Conservation (phyloP, 2,329 filamentous ascomycete genomes). For the Cercospora beticola region DNA sequence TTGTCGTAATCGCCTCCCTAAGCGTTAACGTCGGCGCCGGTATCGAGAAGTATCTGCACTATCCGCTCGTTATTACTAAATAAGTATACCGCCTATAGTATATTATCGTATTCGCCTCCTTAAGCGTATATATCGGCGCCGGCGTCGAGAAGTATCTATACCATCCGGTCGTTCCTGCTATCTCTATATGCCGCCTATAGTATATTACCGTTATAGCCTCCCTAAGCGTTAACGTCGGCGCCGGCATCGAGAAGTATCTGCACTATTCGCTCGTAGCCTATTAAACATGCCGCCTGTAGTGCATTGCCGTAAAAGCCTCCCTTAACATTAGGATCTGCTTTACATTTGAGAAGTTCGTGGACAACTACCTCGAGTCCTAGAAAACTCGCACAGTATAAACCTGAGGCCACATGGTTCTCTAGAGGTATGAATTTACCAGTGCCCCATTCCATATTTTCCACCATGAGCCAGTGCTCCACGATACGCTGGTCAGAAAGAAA, state of each 20-base stretch:
- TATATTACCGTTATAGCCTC: neutral
- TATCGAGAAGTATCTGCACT: slow-evolving; percentile 23
- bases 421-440: neutral
- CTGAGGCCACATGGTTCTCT: neutral
- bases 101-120: slow-evolving; percentile 16
- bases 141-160: slow-evolving; percentile 4
- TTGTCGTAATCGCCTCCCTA: slow-evolving; percentile 17
- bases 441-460: neutral
- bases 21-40: slow-evolving; percentile 26
- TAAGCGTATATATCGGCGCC: slow-evolving; percentile 24
- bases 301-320: slow-evolving; percentile 20
- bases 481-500: neutral
- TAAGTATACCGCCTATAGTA: slow-evolving; percentile 18
- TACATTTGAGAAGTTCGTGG: neutral
- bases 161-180: slow-evolving; percentile 7
- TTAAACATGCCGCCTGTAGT: slow-evolving; percentile 14
- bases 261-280: slow-evolving; percentile 1
- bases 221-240: slow-evolving; percentile 26
- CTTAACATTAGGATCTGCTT: slow-evolving; percentile 23
- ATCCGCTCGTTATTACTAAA: slow-evolving; percentile 3
- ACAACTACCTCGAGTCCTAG: neutral
- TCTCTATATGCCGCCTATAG: neutral
- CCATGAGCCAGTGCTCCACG: slow-evolving; percentile 1
- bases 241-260: slow-evolving; percentile 23
- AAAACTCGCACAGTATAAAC: neutral